Base-by-base conservation (phyloP, 2,329 filamentous ascomycete genomes). In the Trematosphaeria pertusa region DNA sequence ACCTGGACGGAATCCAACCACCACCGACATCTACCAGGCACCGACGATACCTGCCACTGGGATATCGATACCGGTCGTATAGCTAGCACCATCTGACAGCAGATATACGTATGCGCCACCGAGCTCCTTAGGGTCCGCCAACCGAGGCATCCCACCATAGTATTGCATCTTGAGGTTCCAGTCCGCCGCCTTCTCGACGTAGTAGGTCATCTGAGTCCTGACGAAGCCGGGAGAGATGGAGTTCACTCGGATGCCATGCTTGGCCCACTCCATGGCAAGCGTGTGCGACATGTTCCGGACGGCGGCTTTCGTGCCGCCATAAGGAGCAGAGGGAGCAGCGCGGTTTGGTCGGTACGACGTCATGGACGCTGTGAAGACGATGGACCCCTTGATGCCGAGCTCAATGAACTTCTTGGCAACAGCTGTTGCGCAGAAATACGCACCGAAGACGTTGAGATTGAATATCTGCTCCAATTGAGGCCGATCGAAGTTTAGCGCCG, bases 161-260 rank as follows among this genome's bases (percentile, higher is more conserved):
- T 81, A 81, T 61, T 79, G 75, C 56, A 81, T 71, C 65, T 81
- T 78, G 49, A 76, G 62, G 37, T 79, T 74, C 76, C 77, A 81
- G 49, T 81, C 79, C 0, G 74, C 71, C 38, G 76, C 73, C 38
- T 72, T 70, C 15, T 78, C 75, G 3, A 81, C 73, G 60, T 74
- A 80, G 57, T 79, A 78, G 2, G 75, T 78, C 75, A 78, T 78
- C 63, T 55, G 72, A 37, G 89, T 94, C 77, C 92, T 88, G 86
- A 93, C 92, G 78, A 93, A 93, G 21, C 89, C 89, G 15, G 89
- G 89, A 5, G 86, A 89, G 74, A 93, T 91, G 73, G 84, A 87
- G 81, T 94, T 94, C 64, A 92, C 88, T 28, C 89, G 86, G 67
- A 93, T 91, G 61, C 81, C 80, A 73, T 90, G 81, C 75, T 89